These are phyloP conservation scores for Hypsizygus ulmarius DNA, from an alignment of 1,284 basidiomycete genomes.

Conservation along the genomic window DNA sequence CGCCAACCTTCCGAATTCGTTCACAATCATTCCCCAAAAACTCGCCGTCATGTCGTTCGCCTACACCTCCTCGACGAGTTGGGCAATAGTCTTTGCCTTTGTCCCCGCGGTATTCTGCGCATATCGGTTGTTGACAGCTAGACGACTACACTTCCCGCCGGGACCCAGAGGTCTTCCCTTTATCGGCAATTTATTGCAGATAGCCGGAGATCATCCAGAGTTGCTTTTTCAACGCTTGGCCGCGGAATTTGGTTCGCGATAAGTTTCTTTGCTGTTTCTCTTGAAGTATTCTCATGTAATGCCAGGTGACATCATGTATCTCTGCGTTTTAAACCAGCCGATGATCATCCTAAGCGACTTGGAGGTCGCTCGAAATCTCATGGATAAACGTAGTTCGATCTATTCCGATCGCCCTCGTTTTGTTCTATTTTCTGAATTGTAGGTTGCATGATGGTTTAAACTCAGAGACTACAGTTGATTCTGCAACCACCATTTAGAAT, in stretches of 20 bases:
- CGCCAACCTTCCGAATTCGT: slow-evolving; percentile 3
- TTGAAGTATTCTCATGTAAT: slow-evolving; percentile 1
- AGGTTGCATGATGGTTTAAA: slow-evolving; percentile 16
- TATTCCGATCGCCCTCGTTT: slow-evolving; percentile 51
- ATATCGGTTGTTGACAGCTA: slow-evolving; percentile 21
- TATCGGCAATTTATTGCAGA: slow-evolving; percentile 49
- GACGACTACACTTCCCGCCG: slow-evolving; percentile 37
- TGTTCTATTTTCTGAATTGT: slow-evolving; percentile 46
- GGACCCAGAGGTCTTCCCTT: slow-evolving; percentile 45
- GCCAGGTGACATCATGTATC: slow-evolving; percentile 41
- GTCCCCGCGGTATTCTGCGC: slow-evolving; percentile 20
- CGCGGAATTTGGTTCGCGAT: slow-evolving; percentile 34
- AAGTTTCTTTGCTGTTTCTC: neutral
- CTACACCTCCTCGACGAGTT: slow-evolving; percentile 13
- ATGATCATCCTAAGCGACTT: slow-evolving; percentile 43
- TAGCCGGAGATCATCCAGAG: slow-evolving; percentile 40
- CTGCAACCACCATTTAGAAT: slow-evolving; percentile 30
- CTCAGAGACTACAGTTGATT: neutral
- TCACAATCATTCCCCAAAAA: slow-evolving; percentile 5
- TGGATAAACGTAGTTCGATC: slow-evolving; percentile 46
- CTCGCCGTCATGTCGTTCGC: slow-evolving; percentile 21
- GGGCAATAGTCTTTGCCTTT: slow-evolving; percentile 19
- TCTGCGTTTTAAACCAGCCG: slow-evolving; percentile 39
- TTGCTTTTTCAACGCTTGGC: slow-evolving; percentile 40
- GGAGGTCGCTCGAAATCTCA: slow-evolving; percentile 41